A percentile compares a stretch with the other conserved stretches of the same genome.
These are phyloP conservation scores for Dactylonectria macrodidyma DNA, from an alignment of 2,329 filamentous ascomycete genomes.

Conservation along the genomic window DNA sequence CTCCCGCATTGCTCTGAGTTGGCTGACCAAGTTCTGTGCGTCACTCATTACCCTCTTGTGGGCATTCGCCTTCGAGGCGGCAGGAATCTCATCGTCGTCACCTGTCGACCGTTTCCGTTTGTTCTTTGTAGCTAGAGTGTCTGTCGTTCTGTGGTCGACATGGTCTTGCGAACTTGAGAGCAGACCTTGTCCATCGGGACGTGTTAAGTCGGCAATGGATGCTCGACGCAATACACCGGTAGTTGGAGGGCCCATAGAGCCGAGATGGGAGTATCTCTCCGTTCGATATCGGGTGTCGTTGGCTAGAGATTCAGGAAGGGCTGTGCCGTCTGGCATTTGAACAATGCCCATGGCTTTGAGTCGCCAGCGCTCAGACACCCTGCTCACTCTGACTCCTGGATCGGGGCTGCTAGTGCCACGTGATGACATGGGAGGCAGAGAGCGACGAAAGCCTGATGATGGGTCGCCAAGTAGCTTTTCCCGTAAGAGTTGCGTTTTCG, in stretches of 20 bases:
- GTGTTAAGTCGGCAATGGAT: constrained; percentile 42
- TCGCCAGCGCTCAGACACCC: constrained; percentile 61
- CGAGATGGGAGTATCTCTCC: constrained; percentile 56
- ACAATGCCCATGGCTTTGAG: constrained; percentile 67
- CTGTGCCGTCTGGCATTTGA: constrained; percentile 67
- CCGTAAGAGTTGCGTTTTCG: constrained; percentile 57
- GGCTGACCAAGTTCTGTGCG: constrained; percentile 56
- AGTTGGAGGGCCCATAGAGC: constrained; percentile 46
- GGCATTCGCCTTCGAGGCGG: constrained; percentile 41
- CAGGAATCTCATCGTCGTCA: constrained; percentile 41
- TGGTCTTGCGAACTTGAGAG: constrained; percentile 44
- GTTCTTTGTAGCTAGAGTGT: constrained; percentile 42
- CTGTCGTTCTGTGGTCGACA: constrained; percentile 23
- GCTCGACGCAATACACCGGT: constrained; percentile 41
- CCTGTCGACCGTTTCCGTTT: constrained; percentile 53
- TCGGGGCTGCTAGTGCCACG: constrained; percentile 47
- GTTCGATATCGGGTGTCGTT: constrained; percentile 60
- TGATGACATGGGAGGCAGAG: constrained; percentile 54
- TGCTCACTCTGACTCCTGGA: constrained; percentile 50
- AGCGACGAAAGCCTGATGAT: constrained; percentile 55
- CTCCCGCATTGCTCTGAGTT: constrained; percentile 59
- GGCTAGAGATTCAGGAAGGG: constrained; percentile 66
- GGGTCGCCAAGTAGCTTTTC: constrained; percentile 51
- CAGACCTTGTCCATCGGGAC: constrained; percentile 34
- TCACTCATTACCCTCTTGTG: constrained; percentile 61